Evolutionary conservation across 306 rosid species (phyloP), one percentile per base, ranked within the genome.

Genomic region (Vigna unguiculata): DNA sequence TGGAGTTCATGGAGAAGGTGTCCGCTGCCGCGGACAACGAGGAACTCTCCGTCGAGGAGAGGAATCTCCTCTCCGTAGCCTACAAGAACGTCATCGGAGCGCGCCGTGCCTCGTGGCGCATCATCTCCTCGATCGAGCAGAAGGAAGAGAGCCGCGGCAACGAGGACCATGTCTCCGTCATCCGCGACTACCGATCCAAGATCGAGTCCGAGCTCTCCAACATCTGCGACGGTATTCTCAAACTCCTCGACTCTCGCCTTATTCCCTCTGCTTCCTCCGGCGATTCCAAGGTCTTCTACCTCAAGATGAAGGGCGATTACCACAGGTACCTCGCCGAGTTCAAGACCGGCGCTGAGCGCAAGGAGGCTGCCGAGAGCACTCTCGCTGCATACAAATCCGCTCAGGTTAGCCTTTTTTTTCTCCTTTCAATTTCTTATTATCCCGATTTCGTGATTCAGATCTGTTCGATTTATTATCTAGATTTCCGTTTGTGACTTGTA

Each of bases 101-200:
- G 0, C 81, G 99, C 3, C 89, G 98, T 0, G 99, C 99, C 17
- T 89, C 96, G 11, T 96, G 99, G 99, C 89, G 99, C 6, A 96
- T 96, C 74, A 96, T 96, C 36, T 96, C 99, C 60, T 96, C 99
- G 11, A 96, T 96, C 78, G 99, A 96, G 86, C 99, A 96, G 89
- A 96, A 92, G 88, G 99, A 96, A 83, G 99, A 96, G 93, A 96
- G 99, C 89, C 98, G 97, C 65, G 99, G 99, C 49, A 92, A 96
- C 88, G 98, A 96, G 82, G 98, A 96, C 71, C 98, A 92, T 53
- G 99, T 95, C 9, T 0, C 89, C 32, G 55, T 88, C 78, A 95
- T 95, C 92, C 93, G 97, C 14, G 96, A 91, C 76, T 96, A 96
- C 90, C 86, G 99, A 83, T 92, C 98, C 69, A 96, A 96, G 94